Evolutionary conservation across 2,329 filamentous ascomycete genomes (phyloP), one percentile per base, ranked within the genome.

Genomic region (Domatiomyces catenatus): DNA sequence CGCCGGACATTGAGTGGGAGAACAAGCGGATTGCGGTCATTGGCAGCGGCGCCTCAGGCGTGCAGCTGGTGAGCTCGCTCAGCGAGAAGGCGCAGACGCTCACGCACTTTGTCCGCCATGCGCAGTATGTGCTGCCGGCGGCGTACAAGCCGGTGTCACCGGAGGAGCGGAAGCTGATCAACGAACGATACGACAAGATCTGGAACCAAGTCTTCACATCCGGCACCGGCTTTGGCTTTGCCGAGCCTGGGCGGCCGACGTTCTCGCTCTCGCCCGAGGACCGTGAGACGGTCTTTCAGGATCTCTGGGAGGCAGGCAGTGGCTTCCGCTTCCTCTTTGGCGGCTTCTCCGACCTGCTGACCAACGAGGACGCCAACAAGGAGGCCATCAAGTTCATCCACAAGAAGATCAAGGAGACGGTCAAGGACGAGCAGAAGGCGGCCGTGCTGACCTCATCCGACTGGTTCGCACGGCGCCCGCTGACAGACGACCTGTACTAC

Each of bases 71-170:
- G 0, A 80, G 84, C 55, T 77, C 76, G 46, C 75, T 74, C 61
- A 75, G 72, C 1, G 73, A 73, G 2, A 61, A 69, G 5, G 76
- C 72, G 0, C 70, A 67, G 4, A 64, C 73, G 1, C 55, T 84
- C 15, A 71, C 66, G 1, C 59, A 62, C 1, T 66, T 83, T 61
- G 79, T 84, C 57, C 73, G 81, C 10, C 83, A 79, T 1, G 80
- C 81, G 0, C 84, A 84, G 55, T 64, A 81, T 5, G 75, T 75
- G 0, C 59, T 83, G 1, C 79, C 79, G 0, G 81, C 84, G 75
- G 67, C 70, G 2, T 70, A 75, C 51, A 64, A 66, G 2, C 50
- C 66, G 0, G 63, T 81, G 39, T 69, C 69, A 1, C 61, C 60
- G 7, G 69, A 71, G 51, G 71, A 76, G 54, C 75, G 81, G 57